Percentiles rank a stretch among this genome's conserved stretches.
These are phyloP conservation scores for Ceriops decandra DNA, from an alignment of 345 rosid genomes.

Conservation along the genomic window DNA sequence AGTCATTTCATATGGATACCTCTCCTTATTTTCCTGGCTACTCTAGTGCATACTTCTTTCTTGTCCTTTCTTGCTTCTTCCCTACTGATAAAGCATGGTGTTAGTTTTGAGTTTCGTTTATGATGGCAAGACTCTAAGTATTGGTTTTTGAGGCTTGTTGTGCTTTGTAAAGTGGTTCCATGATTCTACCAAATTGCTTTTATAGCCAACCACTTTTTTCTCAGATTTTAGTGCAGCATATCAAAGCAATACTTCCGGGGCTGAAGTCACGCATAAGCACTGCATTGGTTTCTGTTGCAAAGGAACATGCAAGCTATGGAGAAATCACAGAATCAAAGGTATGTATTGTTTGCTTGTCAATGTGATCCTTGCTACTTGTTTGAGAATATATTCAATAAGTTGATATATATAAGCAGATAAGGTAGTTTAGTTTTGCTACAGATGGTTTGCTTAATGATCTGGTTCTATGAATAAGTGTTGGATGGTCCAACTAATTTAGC, in stretches of 20 bases:
- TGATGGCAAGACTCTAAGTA: not conserved
- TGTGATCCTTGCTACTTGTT: not conserved
- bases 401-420: not conserved
- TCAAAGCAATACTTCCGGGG: conserved; percentile 74
- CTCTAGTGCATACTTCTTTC: not conserved
- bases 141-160: not conserved
- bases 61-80: not conserved
- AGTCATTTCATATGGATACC: conserved; percentile 3
- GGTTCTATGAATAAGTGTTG: too few species aligned
- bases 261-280: conserved; percentile 72
- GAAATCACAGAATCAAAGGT: conserved; percentile 88
- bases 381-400: not conserved
- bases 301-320: conserved; percentile 93
- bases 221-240: conserved; percentile 88
- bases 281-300: conserved; percentile 68
- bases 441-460: too few species aligned
- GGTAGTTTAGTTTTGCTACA: not conserved
- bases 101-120: not conserved
- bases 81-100: not conserved
- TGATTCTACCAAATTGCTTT: not conserved
- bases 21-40: not conserved
- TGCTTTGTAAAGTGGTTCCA: not conserved
- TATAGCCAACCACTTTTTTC: conserved; percentile 12
- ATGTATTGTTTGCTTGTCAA: conserved; percentile 15
- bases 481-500: too few species aligned